These are phyloP conservation scores for Starmerella vaccinii DNA, from an alignment of 805 yeast species.

Conservation along the genomic window DNA sequence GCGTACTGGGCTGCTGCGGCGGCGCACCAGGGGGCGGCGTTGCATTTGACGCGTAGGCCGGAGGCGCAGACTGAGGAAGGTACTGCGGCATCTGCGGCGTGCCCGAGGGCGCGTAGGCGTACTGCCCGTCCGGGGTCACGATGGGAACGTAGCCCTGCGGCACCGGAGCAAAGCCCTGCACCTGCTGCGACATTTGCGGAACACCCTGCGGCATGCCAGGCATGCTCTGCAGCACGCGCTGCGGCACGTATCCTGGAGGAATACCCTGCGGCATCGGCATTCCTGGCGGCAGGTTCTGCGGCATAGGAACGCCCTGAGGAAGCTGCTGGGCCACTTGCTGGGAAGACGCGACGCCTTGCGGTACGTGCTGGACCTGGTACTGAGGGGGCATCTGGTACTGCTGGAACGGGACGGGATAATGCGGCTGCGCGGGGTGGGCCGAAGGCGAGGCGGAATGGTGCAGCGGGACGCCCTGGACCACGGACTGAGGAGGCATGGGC, in stretches of 20 bases:
- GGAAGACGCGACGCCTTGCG: constrained; percentile 2
- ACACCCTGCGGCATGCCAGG: constrained; percentile 9
- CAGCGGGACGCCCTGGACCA: background rate
- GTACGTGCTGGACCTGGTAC: constrained; percentile 6
- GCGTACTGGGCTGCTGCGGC: constrained; percentile 2
- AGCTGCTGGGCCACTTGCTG: constrained; percentile 8
- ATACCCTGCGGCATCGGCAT: constrained; percentile 5
- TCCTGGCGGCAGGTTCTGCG: constrained; percentile 7
- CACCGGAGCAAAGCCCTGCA: background rate
- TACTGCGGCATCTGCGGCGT: constrained; percentile 7
- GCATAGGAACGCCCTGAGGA: constrained; percentile 6
- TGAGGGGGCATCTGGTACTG: constrained; percentile 7
- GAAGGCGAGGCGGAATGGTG: constrained; percentile 2
- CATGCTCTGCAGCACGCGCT: constrained; percentile 13
- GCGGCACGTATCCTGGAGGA: constrained; percentile 9
- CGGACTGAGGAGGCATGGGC: background rate
- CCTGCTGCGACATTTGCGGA: constrained; percentile 6
- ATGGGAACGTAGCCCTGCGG: constrained; percentile 4
- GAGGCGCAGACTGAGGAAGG: background rate
- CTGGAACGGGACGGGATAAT: constrained; percentile 5
- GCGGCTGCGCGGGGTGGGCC: constrained; percentile 3
- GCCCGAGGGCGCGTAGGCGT: background rate
- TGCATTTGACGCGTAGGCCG: background rate
- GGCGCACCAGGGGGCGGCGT: background rate
- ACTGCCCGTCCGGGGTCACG: constrained; percentile 5